Conservation (phyloP, 768 basidiomycete species). For the Kwoniella mangroviensis region DNA sequence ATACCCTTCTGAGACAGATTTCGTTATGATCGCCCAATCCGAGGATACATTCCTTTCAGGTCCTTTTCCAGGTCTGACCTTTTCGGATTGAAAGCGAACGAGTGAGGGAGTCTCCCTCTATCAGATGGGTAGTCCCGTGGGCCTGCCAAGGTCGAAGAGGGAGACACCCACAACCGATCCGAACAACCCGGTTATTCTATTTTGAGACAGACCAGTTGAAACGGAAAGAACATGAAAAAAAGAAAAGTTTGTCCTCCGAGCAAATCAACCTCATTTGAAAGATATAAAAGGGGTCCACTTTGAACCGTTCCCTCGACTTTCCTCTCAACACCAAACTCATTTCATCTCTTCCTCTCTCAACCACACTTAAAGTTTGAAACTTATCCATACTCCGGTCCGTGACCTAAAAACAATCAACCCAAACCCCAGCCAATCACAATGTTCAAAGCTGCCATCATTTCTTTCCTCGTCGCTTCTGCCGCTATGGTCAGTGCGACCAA, state of each 20-base stretch:
- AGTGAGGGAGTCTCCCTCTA: neutral
- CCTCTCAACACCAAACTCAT: neutral
- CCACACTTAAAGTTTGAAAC: neutral
- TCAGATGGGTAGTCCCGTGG: neutral
- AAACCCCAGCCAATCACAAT: conserved; percentile 9
- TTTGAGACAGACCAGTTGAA: neutral
- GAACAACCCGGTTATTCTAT: neutral
- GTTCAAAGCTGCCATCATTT: conserved; percentile 14
- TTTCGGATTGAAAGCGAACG: conserved; percentile 10
- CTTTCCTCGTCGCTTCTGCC: conserved; percentile 19
- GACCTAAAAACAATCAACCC: neutral
- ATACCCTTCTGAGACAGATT: neutral
- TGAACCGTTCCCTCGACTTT: neutral
- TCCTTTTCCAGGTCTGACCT: neutral
- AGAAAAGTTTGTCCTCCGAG: neutral
- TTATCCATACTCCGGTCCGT: neutral
- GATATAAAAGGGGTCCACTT: conserved; percentile 12
- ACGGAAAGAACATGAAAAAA: neutral
- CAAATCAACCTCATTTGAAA: neutral
- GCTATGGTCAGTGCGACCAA: conserved; percentile 17
- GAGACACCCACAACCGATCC: neutral
- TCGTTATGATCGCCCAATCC: neutral
- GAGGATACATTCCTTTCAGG: neutral
- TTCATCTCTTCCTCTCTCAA: neutral
- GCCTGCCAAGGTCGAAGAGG: neutral